phyloP scores from a whole-genome alignment of 2,329 filamentous ascomycete genomes.

The Fusarium sambucinum region DNA sequence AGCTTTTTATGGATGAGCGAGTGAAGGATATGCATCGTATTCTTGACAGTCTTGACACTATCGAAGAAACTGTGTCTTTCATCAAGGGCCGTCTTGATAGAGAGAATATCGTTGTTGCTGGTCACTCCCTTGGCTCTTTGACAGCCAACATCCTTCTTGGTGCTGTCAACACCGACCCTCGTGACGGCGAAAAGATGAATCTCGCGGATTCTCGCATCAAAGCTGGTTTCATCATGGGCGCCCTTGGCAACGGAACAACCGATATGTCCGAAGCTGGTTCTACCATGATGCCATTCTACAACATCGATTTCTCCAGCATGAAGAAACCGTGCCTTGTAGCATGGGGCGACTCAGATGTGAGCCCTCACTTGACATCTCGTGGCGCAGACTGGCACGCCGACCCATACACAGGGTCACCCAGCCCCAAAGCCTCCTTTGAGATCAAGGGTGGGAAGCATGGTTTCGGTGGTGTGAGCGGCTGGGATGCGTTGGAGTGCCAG shows the following conservation, averaged over 20 bases:
- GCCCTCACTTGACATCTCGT: constrained; percentile 38
- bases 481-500: constrained; percentile 45
- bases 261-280: constrained; percentile 31
- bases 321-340: constrained; percentile 37
- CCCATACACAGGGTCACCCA: constrained; percentile 34
- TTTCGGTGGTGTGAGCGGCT: constrained; percentile 46
- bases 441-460: constrained; percentile 45
- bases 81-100: constrained; percentile 44
- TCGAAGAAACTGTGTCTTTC: constrained; percentile 40
- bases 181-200: constrained; percentile 27
- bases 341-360: constrained; percentile 43
- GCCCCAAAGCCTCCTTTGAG: constrained; percentile 37
- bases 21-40: constrained; percentile 41
- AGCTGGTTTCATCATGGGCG: constrained; percentile 45
- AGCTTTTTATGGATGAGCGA: constrained; percentile 42
- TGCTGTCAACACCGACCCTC: constrained; percentile 41
- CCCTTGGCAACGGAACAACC: constrained; percentile 28
- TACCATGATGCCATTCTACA: constrained; percentile 38
- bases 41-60: constrained; percentile 42
- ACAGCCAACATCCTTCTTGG: constrained; percentile 41
- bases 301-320: constrained; percentile 41
- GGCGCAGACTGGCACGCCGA: constrained; percentile 46
- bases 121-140: constrained; percentile 44
- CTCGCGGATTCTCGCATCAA: constrained; percentile 41
- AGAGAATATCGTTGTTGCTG: constrained; percentile 41